Base-by-base conservation (phyloP, 495 filamentous ascomycete species). In the Penicillium lagena region DNA sequence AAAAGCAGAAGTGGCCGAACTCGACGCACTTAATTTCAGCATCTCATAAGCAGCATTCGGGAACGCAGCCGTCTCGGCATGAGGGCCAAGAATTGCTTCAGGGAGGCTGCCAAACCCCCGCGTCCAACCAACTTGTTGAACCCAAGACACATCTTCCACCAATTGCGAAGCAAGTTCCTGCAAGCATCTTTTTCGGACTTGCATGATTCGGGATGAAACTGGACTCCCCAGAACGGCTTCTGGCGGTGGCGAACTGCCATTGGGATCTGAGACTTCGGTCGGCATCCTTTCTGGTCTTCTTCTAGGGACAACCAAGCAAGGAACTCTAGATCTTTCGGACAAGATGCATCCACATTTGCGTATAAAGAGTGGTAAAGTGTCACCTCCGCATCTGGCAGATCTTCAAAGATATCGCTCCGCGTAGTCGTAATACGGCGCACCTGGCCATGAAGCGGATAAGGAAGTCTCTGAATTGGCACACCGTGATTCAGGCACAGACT, bases 171-270 rank as follows among this genome's bases (percentile, higher is more conserved):
- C 29, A 96, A 68, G 31, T 67, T 60, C 22, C 71, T 75, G 29
- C 87, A 86, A 29, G 80, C 76, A n/a, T 68, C 53, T 39, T 79
- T 79, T 5, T 73, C 62, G 10, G 93, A 95, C 56, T 91, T 96
- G 50, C 94, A 84, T 0, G 88, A 95, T 60, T 98, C 93, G 0
- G 91, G 90, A 56, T 98, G 93, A 59, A 91, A 97, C 55, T 98
- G 93, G 30, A 98, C 68, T 0, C 84, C 93, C 82, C 84, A 95
- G 51, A 91, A 94, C 6, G 93, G 93, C 52, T 82, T 87, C 2
- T 51, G 46, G 22, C 38, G 63, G 58, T 96, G 90, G 39, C 67
- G 77, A 13, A 83, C 80, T 3, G 76, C 87, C 85, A 95, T 94
- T 35, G 94, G 69, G 14, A 95, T 83, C 22, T 70, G 63, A 7